Evolutionary conservation across 805 yeast genomes (phyloP).

Genomic region (Pichia pseudocactophila): DNA sequence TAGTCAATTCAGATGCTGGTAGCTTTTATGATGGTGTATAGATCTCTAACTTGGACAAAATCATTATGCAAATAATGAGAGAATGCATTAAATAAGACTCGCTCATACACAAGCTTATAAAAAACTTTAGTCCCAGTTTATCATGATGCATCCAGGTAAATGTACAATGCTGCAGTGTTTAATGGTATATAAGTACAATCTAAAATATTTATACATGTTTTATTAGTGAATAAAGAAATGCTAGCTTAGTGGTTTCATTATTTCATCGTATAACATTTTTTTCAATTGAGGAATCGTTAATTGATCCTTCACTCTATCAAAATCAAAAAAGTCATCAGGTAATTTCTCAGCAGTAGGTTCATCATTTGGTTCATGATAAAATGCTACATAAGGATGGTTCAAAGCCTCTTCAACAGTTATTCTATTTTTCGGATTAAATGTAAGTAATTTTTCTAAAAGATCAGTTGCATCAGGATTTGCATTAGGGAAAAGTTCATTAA

Average conservation of each 20-base stretch:
- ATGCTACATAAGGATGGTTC: constrained; percentile 71
- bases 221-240: background rate
- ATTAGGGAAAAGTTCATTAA: constrained; percentile 38
- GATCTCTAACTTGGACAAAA: no score
- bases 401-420: constrained; percentile 80
- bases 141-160: no score
- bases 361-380: constrained; percentile 93
- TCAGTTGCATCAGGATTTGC: constrained; percentile 65
- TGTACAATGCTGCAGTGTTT: background rate
- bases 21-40: no score
- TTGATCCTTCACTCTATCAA: constrained; percentile 77
- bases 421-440: constrained; percentile 77
- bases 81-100: no score
- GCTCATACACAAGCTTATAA: no score
- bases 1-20: background rate
- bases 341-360: constrained; percentile 83
- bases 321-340: constrained; percentile 80
- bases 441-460: constrained; percentile 55
- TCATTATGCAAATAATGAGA: no score
- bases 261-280: constrained; percentile 69
- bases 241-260: constrained; percentile 42
- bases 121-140: no score
- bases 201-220: background rate
- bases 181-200: background rate
- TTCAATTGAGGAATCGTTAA: constrained; percentile 70